Conservation (phyloP, 2,329 filamentous ascomycete genomes). For the Pyricularia sp. region DNA sequence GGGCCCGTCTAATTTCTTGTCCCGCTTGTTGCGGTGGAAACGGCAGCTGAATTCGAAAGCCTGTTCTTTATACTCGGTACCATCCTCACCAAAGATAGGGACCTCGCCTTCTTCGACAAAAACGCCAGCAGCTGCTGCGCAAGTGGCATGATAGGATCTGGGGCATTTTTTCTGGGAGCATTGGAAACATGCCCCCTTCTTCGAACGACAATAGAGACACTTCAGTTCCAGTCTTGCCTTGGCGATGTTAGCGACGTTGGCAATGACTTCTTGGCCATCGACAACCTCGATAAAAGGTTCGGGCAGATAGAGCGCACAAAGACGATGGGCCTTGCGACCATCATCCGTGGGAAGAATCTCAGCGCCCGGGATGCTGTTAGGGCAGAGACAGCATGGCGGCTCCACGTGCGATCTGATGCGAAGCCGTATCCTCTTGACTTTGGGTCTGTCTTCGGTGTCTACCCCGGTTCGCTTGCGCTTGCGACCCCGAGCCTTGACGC, state of each 20-base stretch:
- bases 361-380: constrained; percentile 73
- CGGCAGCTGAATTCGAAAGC: constrained; percentile 90
- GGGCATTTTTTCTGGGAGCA: constrained; percentile 92
- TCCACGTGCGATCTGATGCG: constrained; percentile 57
- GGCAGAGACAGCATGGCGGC: constrained; percentile 81
- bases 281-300: constrained; percentile 75
- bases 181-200: constrained; percentile 92
- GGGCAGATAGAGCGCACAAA: constrained; percentile 82
- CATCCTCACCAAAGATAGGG: constrained; percentile 80
- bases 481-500: constrained; percentile 42
- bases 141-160: constrained; percentile 87
- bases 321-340: constrained; percentile 71
- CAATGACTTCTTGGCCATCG: constrained; percentile 59
- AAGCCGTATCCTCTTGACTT: constrained; percentile 66
- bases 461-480: constrained; percentile 53
- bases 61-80: constrained; percentile 81
- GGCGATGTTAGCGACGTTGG: constrained; percentile 67
- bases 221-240: constrained; percentile 84
- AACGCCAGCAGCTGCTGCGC: constrained; percentile 81
- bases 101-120: constrained; percentile 80
- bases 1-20: constrained; percentile 59
- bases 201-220: constrained; percentile 88
- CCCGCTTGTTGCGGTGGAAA: constrained; percentile 81
- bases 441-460: constrained; percentile 31
- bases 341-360: constrained; percentile 80